These are phyloP conservation scores for Saturnispora gosingensis DNA, from an alignment of 805 yeast genomes.

Conservation along the genomic window DNA sequence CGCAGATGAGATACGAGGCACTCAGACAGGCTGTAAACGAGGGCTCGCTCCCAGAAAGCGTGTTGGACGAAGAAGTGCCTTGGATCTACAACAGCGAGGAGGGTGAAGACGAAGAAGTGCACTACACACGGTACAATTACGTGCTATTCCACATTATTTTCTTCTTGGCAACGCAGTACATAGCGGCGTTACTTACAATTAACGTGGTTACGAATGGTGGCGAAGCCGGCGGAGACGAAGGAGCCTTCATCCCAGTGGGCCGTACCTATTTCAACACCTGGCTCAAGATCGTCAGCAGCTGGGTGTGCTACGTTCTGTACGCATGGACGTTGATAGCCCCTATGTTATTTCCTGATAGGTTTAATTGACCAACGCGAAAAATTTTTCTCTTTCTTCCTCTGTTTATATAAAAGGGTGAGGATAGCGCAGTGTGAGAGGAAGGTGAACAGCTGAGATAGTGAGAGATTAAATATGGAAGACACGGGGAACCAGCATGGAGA, in stretches of 20 bases:
- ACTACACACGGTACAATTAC: constrained; percentile 71
- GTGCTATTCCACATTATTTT: constrained; percentile 83
- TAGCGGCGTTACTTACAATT: constrained; percentile 85
- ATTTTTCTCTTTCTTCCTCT: background rate
- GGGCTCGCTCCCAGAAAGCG: constrained; percentile 91
- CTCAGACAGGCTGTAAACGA: constrained; percentile 91
- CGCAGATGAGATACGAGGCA: constrained; percentile 78
- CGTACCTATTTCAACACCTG: constrained; percentile 91
- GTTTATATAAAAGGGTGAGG: background rate
- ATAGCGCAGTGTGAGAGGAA: background rate
- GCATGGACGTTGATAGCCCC: constrained; percentile 93
- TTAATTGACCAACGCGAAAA: constrained; percentile 22
- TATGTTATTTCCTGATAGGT: constrained; percentile 80
- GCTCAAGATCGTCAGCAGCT: constrained; percentile 86
- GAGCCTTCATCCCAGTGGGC: constrained; percentile 94
- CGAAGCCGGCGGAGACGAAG: constrained; percentile 54
- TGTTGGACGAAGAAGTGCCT: constrained; percentile 65
- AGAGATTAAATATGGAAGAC: background rate
- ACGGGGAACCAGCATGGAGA: background rate
- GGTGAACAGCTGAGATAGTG: background rate
- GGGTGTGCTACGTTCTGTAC: constrained; percentile 82
- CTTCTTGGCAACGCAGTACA: constrained; percentile 93
- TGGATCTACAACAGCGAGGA: constrained; percentile 32
- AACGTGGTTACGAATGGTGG: constrained; percentile 46
- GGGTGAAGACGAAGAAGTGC: constrained; percentile 41